Evolutionary conservation across 192 early-diverging fungal species (phyloP).

Genomic region (Coemansia sp.): DNA sequence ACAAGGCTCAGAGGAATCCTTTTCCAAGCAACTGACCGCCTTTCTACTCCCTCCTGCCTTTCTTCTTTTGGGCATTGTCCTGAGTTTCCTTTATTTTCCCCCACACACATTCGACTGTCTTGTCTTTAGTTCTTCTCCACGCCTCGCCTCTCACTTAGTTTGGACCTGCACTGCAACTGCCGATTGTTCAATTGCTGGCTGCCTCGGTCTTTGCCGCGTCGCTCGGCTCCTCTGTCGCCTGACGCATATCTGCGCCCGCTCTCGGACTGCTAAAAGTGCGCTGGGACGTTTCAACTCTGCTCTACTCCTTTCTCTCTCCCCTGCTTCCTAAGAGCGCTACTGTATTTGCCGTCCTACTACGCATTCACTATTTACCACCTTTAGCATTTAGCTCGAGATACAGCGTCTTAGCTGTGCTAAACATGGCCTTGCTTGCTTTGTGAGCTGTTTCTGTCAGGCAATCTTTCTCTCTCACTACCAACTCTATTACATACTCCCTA

Average conservation of each 20-base stretch:
- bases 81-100: not conserved
- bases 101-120: slow-evolving; percentile 5
- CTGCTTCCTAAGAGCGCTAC: not conserved
- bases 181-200: slow-evolving; percentile 2
- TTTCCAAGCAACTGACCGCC: not conserved
- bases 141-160: slow-evolving; percentile 5
- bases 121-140: not conserved
- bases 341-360: not conserved
- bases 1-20: slow-evolving; percentile 5
- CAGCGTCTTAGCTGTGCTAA: not conserved
- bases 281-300: not conserved
- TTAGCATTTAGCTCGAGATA: not conserved
- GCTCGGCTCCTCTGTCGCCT: slow-evolving; percentile 2
- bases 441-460: not conserved
- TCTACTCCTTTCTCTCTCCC: not conserved
- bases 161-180: not conserved
- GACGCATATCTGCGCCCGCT: not conserved
- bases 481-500: slow-evolving; percentile 7
- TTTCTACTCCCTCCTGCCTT: slow-evolving; percentile 1
- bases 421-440: not conserved
- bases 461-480: not conserved
- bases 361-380: not conserved
- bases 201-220: slow-evolving; percentile 6
- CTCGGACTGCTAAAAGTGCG: not conserved
- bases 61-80: slow-evolving; percentile 5